Percentiles rank a stretch among this genome's conserved stretches.
Evolutionary conservation across 495 filamentous ascomycete genomes (phyloP).

Genomic region (Aspergillus heteromorphus): DNA sequence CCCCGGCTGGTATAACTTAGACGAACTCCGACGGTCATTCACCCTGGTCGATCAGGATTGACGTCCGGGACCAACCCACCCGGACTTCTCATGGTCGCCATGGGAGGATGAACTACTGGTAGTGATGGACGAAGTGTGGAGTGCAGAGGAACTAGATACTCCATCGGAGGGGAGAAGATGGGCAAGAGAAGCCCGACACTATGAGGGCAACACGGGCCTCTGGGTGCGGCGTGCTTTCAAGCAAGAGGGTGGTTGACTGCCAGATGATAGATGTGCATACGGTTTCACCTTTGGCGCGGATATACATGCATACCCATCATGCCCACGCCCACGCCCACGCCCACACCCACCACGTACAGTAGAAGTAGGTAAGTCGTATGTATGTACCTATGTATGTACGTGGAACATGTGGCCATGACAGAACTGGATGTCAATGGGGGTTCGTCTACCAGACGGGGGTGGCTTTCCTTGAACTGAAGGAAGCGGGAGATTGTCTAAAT

Average conservation of each 20-base stretch:
- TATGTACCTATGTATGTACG: background rate
- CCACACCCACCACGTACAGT: background rate
- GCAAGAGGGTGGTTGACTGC: background rate
- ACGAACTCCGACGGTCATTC: background rate
- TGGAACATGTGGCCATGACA: background rate
- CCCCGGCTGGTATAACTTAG: background rate
- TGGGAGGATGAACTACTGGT: background rate
- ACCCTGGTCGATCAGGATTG: constrained; percentile 3
- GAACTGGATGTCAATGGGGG: background rate
- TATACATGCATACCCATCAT: constrained; percentile 6
- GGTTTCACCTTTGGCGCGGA: background rate
- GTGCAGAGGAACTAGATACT: too few species aligned
- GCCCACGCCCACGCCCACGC: too few species aligned
- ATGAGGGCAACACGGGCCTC: constrained; percentile 22
- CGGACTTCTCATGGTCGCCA: background rate
- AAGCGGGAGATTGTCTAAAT: background rate
- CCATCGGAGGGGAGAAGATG: too few species aligned
- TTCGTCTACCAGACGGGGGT: too few species aligned
- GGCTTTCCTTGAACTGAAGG: background rate
- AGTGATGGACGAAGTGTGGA: background rate
- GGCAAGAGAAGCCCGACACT: too few species aligned
- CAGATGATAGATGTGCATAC: constrained; percentile 11
- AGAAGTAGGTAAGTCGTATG: too few species aligned
- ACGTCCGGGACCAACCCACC: background rate
- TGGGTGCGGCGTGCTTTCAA: constrained; percentile 18